Conservation (phyloP, 2,329 filamentous ascomycete species). For the Xylariaceae sp. region DNA sequence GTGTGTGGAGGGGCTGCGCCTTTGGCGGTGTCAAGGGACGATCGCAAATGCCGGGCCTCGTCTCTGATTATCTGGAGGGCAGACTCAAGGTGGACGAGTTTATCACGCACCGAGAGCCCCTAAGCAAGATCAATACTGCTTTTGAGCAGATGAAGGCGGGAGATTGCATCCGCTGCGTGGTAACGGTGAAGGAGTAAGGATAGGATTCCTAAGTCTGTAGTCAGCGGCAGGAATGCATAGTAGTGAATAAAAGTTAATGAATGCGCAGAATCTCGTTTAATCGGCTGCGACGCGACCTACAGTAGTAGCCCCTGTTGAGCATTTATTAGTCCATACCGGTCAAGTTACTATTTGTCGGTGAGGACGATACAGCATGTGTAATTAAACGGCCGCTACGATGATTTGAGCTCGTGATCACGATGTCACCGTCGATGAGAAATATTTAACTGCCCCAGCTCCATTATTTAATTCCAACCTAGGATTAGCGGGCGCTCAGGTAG, state of each 20-base stretch:
- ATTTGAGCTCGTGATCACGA: background rate
- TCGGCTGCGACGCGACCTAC: too few species aligned
- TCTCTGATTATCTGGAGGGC: conserved; percentile 86
- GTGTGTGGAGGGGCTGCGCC: conserved; percentile 96
- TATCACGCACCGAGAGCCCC: conserved; percentile 90
- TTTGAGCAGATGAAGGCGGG: conserved; percentile 95
- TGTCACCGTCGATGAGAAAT: background rate
- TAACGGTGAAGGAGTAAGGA: conserved; percentile 60
- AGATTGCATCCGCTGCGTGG: conserved; percentile 95
- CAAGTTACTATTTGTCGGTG: too few species aligned
- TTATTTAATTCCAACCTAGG: conserved; percentile 8
- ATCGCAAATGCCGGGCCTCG: conserved; percentile 84
- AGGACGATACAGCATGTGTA: too few species aligned
- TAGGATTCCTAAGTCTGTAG: background rate
- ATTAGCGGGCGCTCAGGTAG: conserved; percentile 5
- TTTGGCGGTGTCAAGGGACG: conserved; percentile 99
- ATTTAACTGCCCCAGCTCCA: too few species aligned
- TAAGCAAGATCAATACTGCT: conserved; percentile 84
- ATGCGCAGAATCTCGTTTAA: too few species aligned
- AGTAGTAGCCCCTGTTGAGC: too few species aligned
- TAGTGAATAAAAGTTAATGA: background rate
- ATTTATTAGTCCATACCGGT: too few species aligned
- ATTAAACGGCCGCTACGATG: too few species aligned
- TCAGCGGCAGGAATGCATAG: conserved; percentile 3
- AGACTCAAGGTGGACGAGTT: conserved; percentile 98